Evolutionary conservation across 1,284 basidiomycete genomes (phyloP).

Genomic region (Cutaneotrichosporon arboriforme): DNA sequence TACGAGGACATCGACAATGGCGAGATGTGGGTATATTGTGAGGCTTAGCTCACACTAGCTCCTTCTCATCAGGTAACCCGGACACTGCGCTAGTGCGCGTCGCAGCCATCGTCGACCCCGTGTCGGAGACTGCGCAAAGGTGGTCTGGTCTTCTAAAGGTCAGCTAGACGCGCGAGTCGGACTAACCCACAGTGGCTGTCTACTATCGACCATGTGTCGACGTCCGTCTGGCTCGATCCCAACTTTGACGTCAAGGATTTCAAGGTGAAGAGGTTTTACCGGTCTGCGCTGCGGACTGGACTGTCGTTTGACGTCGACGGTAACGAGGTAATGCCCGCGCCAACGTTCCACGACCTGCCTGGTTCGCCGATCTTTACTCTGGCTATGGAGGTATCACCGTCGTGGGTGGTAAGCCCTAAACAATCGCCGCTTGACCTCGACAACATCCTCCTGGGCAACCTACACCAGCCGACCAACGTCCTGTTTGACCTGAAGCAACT

Average conservation of each 20-base stretch:
- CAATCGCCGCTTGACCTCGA: conserved; percentile 90
- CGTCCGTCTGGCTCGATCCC: conserved; percentile 74
- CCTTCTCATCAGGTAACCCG: conserved; percentile 65
- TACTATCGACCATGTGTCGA: conserved; percentile 52
- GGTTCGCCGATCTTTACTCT: conserved; percentile 76
- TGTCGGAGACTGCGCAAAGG: conserved; percentile 76
- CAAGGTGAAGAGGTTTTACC: conserved; percentile 91
- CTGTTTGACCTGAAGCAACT: conserved; percentile 87
- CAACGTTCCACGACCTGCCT: conserved; percentile 52
- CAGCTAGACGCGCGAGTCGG: conserved; percentile 14
- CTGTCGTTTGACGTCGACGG: conserved; percentile 64
- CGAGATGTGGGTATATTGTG: conserved; percentile 56
- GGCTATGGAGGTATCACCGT: conserved; percentile 77
- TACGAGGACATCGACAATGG: conserved; percentile 59
- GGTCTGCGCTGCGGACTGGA: conserved; percentile 61
- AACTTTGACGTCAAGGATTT: conserved; percentile 61
- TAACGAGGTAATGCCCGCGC: conserved; percentile 47
- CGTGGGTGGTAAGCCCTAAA: conserved; percentile 87
- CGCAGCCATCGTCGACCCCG: conserved; percentile 72
- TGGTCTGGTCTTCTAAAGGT: conserved; percentile 76
- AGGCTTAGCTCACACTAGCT: conserved; percentile 47
- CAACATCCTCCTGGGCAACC: conserved; percentile 78
- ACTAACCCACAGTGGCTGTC: conserved; percentile 44
- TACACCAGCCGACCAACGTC: conserved; percentile 56
- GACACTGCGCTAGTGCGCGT: conserved; percentile 65